Percentiles rank a stretch among this genome's conserved stretches.
Conservation (phyloP, 192 early-diverging fungal species). For the Umbelopsis vinacea region DNA sequence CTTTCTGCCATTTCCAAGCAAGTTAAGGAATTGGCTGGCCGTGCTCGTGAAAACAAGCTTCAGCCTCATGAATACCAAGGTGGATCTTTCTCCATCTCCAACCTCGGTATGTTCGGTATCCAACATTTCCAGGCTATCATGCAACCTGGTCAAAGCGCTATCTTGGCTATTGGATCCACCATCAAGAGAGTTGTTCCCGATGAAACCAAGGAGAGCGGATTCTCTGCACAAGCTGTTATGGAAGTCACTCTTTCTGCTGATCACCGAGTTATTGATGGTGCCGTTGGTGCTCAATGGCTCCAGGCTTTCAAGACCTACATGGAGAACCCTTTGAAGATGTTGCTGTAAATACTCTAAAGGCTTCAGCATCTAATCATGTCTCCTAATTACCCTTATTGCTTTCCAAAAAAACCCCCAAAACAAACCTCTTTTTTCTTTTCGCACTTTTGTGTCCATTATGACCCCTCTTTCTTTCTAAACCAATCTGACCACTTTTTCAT, state of each 20-base stretch:
- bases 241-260: conserved; percentile 86
- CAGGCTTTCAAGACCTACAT: conserved; percentile 86
- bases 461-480: not conserved
- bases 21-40: conserved; percentile 83
- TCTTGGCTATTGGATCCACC: conserved; percentile 89
- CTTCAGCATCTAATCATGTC: not conserved
- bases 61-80: conserved; percentile 95
- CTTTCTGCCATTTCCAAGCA: conserved; percentile 83
- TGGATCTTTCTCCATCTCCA: conserved; percentile 97
- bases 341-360: conserved; percentile 69
- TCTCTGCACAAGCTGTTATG: conserved; percentile 76
- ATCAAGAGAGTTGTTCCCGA: conserved; percentile 76
- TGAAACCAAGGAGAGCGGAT: conserved; percentile 62
- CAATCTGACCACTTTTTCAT: not conserved
- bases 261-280: conserved; percentile 96
- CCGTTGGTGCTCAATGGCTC: conserved; percentile 90
- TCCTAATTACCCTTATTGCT: conserved; percentile 6
- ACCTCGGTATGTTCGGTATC: conserved; percentile 97
- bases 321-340: conserved; percentile 93
- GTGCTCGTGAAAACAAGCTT: conserved; percentile 88
- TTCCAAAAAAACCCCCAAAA: not conserved
- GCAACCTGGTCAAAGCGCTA: conserved; percentile 93
- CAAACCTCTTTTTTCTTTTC: not conserved
- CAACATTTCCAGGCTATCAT: conserved; percentile 97
- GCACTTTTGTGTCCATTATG: conserved; percentile 4